Evolutionary conservation across 768 basidiomycete species (phyloP).

Genomic region (Mycena rosella): DNA sequence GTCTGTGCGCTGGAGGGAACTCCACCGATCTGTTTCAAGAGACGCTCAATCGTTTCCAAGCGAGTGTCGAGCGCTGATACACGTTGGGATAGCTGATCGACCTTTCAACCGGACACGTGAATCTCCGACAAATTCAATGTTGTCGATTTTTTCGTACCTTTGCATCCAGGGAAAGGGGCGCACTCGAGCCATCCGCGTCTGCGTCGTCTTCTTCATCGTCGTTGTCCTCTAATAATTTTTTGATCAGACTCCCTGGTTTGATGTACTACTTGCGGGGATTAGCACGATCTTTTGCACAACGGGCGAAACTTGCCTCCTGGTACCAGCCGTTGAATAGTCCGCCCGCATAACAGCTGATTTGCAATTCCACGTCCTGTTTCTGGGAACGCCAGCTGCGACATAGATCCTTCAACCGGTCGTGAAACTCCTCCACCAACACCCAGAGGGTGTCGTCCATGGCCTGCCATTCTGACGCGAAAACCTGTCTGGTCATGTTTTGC

Average conservation of each 20-base stretch:
- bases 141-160: neutral
- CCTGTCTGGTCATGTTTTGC: neutral
- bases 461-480: neutral
- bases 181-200: too few relatives aligned
- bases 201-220: neutral
- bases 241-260: neutral
- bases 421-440: neutral
- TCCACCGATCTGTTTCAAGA: conserved; percentile 13
- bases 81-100: conserved; percentile 6
- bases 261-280: neutral
- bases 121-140: too few relatives aligned
- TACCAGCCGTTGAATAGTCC: neutral
- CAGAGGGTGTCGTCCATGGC: neutral
- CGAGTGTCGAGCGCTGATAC: conserved; percentile 10
- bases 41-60: conserved; percentile 13
- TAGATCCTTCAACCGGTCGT: neutral
- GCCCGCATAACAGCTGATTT: neutral
- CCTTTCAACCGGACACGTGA: neutral
- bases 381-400: neutral
- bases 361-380: neutral
- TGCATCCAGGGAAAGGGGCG: neutral
- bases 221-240: neutral
- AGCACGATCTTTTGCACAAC: neutral
- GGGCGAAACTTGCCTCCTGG: neutral
- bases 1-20: too few relatives aligned